A percentile compares a stretch with the other conserved stretches of the same genome.
Evolutionary conservation across 768 basidiomycete genomes (phyloP).

Genomic region (Royoungia palumana): DNA sequence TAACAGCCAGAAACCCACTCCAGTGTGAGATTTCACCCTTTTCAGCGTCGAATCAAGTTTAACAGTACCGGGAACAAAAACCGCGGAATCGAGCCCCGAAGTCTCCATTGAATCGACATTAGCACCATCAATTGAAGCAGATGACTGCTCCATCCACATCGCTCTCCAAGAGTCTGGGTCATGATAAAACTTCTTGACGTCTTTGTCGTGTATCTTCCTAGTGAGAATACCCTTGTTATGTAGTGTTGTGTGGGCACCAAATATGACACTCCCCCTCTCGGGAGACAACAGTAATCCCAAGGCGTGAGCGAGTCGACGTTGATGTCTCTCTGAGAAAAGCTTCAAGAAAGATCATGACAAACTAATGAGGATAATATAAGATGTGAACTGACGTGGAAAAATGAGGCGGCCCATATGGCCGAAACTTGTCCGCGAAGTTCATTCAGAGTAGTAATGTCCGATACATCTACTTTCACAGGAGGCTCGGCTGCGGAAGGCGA

Average conservation of each 20-base stretch:
- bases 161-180: constrained; percentile 26
- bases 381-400: constrained; percentile 38
- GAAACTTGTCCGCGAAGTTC: constrained; percentile 45
- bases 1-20: constrained; percentile 3
- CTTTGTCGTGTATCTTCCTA: neutral
- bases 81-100: neutral
- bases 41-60: constrained; percentile 27
- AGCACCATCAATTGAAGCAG: too few relatives aligned
- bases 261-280: constrained; percentile 27
- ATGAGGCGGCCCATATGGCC: constrained; percentile 45
- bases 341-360: too few relatives aligned
- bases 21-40: neutral
- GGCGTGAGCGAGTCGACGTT: constrained; percentile 22
- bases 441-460: constrained; percentile 39
- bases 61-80: constrained; percentile 33
- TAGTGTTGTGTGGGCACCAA: constrained; percentile 26
- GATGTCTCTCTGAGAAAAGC: constrained; percentile 28
- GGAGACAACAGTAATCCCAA: constrained; percentile 29
- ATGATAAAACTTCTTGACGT: constrained; percentile 22
- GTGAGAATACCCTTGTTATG: constrained; percentile 9
- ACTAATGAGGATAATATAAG: too few relatives aligned
- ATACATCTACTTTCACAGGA: constrained; percentile 21
- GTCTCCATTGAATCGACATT: too few relatives aligned
- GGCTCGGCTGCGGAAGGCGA: constrained; percentile 28
- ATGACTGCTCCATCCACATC: constrained; percentile 20